Percentiles rank a stretch among this genome's conserved stretches.
phyloP scores from a whole-genome alignment of 495 filamentous ascomycete genomes.

The Penicilliopsis zonata region DNA sequence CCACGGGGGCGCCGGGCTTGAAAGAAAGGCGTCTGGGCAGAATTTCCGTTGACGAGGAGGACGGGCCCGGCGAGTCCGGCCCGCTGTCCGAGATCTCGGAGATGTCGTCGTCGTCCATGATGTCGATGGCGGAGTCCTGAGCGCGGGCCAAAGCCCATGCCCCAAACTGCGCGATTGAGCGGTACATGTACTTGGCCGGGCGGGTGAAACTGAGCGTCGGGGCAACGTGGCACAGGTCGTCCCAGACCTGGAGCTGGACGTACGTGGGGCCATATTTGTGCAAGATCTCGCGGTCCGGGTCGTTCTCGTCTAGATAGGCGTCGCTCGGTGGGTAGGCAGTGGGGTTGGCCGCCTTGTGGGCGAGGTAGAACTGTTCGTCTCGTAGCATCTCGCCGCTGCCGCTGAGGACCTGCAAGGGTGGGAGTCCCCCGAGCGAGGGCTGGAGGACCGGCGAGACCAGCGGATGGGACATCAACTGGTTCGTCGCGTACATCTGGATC shows the following conservation, averaged over 20 bases:
- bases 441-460: conserved; percentile 82
- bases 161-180: conserved; percentile 80
- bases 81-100: conserved; percentile 58
- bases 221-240: conserved; percentile 84
- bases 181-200: conserved; percentile 93
- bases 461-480: conserved; percentile 74
- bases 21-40: conserved; percentile 11
- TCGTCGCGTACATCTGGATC: conserved; percentile 90
- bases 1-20: conserved; percentile 35
- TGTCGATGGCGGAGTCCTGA: conserved; percentile 66
- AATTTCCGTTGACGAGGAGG: conserved; percentile 7
- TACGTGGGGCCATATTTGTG: conserved; percentile 66
- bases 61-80: conserved; percentile 21
- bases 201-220: conserved; percentile 82
- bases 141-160: conserved; percentile 80
- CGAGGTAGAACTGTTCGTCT: conserved; percentile 90
- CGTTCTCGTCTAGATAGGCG: conserved; percentile 49
- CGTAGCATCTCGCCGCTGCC: conserved; percentile 81
- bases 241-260: conserved; percentile 95
- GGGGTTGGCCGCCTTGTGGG: conserved; percentile 86
- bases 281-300: conserved; percentile 40
- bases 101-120: conserved; percentile 63
- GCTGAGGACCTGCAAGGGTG: conserved; percentile 72
- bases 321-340: conserved; percentile 57
- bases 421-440: conserved; percentile 75